phyloP scores from a whole-genome alignment of 2,329 filamentous ascomycete species.

The Fusarium sublunatum region DNA sequence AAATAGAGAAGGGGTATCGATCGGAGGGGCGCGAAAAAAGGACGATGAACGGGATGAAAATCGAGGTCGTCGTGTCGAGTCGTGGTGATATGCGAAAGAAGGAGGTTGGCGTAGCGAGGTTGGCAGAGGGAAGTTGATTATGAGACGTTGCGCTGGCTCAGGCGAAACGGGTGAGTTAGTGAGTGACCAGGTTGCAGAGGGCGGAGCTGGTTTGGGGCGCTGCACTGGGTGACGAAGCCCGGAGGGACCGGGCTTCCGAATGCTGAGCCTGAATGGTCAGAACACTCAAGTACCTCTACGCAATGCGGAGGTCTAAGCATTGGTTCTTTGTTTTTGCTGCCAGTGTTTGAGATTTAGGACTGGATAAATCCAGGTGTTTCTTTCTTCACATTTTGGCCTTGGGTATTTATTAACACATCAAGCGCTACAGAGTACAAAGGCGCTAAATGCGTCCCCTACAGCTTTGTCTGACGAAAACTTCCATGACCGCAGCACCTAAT shows the following conservation, averaged over 20 bases:
- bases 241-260: constrained; percentile 28
- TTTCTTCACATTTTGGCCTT: constrained; percentile 8
- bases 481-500: too few relatives aligned
- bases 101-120: constrained; percentile 43
- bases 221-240: constrained; percentile 48
- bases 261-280: constrained; percentile 22
- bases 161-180: constrained; percentile 44
- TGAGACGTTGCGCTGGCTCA: constrained; percentile 46
- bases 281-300: constrained; percentile 15
- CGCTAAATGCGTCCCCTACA: not conserved
- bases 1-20: constrained; percentile 30
- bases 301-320: constrained; percentile 1
- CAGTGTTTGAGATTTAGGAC: not conserved
- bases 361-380: not conserved
- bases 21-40: constrained; percentile 28
- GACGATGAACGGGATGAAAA: constrained; percentile 16
- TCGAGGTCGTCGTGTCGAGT: constrained; percentile 34
- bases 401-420: not conserved
- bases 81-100: constrained; percentile 38
- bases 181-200: constrained; percentile 37
- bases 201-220: constrained; percentile 34
- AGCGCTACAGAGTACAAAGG: not conserved
- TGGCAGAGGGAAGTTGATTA: constrained; percentile 45
- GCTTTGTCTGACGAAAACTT: not conserved
- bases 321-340: constrained; percentile 9